Conservation (phyloP, 805 yeast species). For the Priceomyces melissophilus region DNA sequence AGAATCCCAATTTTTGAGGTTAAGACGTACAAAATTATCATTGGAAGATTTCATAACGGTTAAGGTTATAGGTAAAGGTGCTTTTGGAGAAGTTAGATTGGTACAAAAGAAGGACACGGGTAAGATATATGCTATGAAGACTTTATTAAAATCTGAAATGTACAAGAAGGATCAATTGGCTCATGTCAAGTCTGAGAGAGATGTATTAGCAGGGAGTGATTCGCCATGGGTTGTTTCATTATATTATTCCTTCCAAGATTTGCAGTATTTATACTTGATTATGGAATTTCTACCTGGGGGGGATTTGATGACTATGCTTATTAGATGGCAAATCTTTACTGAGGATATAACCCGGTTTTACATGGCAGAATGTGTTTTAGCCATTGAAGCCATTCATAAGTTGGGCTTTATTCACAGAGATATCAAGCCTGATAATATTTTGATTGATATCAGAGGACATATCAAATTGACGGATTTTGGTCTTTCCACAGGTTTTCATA, state of each 20-base stretch:
- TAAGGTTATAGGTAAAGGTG: constrained; percentile 93
- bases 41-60: constrained; percentile 85
- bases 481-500: constrained; percentile 84
- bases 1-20: constrained; percentile 80
- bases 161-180: constrained; percentile 91
- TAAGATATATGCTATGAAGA: constrained; percentile 91
- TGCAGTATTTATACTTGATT: constrained; percentile 68
- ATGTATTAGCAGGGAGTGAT: constrained; percentile 86
- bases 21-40: constrained; percentile 78
- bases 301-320: constrained; percentile 90
- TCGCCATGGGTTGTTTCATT: constrained; percentile 87
- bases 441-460: constrained; percentile 76
- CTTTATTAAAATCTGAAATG: constrained; percentile 87
- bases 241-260: constrained; percentile 78
- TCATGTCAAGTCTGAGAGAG: constrained; percentile 94
- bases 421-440: constrained; percentile 93
- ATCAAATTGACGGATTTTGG: constrained; percentile 74
- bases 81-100: constrained; percentile 94
- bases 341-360: constrained; percentile 91
- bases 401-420: constrained; percentile 95
- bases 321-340: constrained; percentile 89
- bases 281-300: constrained; percentile 86
- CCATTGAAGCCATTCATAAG: constrained; percentile 91
- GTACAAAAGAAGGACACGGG: constrained; percentile 93
- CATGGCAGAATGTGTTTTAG: constrained; percentile 94